Evolutionary conservation across 2,329 filamentous ascomycete species (phyloP).

Genomic region (Lachnellula subtilissima): DNA sequence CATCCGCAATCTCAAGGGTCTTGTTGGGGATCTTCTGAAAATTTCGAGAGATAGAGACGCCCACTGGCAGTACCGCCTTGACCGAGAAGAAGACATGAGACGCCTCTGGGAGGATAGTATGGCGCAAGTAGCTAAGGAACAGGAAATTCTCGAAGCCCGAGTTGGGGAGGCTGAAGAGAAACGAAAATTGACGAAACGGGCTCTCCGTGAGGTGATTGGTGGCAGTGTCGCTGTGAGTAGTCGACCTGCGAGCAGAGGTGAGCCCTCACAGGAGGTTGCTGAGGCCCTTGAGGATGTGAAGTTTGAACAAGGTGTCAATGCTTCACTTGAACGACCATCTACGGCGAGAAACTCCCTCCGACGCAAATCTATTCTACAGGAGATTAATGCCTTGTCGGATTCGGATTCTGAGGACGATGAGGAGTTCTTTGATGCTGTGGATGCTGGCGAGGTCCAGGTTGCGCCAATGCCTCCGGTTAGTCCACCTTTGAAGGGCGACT

Average conservation of each 20-base stretch:
- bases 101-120: slow-evolving; percentile 99
- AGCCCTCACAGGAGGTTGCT: slow-evolving; percentile 25
- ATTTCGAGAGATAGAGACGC: slow-evolving; percentile 92
- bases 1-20: slow-evolving; percentile 77
- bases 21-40: slow-evolving; percentile 81
- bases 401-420: slow-evolving; percentile 77
- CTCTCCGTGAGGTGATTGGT: slow-evolving; percentile 79
- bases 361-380: slow-evolving; percentile 62
- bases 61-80: slow-evolving; percentile 94
- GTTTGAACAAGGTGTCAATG: slow-evolving; percentile 34
- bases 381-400: slow-evolving; percentile 68
- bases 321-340: slow-evolving; percentile 35
- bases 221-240: slow-evolving; percentile 47
- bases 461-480: slow-evolving; percentile 51
- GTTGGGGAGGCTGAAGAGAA: slow-evolving; percentile 89
- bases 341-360: slow-evolving; percentile 42
- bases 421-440: slow-evolving; percentile 96
- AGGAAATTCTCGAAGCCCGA: slow-evolving; percentile 82
- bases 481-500: slow-evolving; percentile 35
- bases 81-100: slow-evolving; percentile 85
- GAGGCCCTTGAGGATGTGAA: slow-evolving; percentile 34
- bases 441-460: slow-evolving; percentile 85
- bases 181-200: slow-evolving; percentile 81
- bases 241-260: slow-evolving; percentile 24
- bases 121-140: slow-evolving; percentile 91